Base-by-base conservation (phyloP, 2,329 filamentous ascomycete genomes). In the Zelopaecilomyces penicillatus region DNA sequence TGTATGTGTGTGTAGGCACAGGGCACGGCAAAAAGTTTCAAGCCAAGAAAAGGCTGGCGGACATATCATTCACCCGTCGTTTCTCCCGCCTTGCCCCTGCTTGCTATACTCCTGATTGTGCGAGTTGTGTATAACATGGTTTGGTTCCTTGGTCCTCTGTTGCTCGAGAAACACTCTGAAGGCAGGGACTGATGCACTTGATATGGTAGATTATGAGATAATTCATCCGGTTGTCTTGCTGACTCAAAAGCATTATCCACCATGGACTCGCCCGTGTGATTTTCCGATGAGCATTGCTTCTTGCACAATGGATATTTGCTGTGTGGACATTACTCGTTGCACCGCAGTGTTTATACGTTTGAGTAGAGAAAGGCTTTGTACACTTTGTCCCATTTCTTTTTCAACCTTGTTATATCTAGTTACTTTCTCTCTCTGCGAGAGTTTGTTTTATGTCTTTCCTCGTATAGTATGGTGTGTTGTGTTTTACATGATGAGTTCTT, bases 101-200 rank as follows among this genome's bases (percentile, higher is more conserved):
- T 11, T 6, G 27, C 33, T 27, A 30, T 38, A n/a, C 30, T n/a
- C 7, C 38, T 40, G 43, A 12, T 39, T 35, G 46, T 40, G 38
- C 36, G 46, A 36, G 38, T 19, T 37, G 40, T 48, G 46, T 45
- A 48, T 43, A 48, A 48, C 46, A 48, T 30, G 42, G 40, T 42
- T 31, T 26, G 41, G 46, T 45, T 44, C 26, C 44, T 41, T 35
- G 34, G 33, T 42, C 8, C 32, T 48, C 39, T 30, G 35, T 28
- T 34, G 29, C 29, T 29, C 39, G 33, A 11, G 46, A 48, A 10
- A 39, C 36, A 33, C 34, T 35, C 36, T 44, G 42, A 42, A 45
- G 45, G 44, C 7, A 26, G 45, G 34, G 11, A 39, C 38, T 44
- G 42, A 45, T 40, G 42, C 34, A 33, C 28, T 34, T 41, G 41